Evolutionary conservation across 108 stramenopile genomes (phyloP).

Genomic region (Skeletonema grethae): DNA sequence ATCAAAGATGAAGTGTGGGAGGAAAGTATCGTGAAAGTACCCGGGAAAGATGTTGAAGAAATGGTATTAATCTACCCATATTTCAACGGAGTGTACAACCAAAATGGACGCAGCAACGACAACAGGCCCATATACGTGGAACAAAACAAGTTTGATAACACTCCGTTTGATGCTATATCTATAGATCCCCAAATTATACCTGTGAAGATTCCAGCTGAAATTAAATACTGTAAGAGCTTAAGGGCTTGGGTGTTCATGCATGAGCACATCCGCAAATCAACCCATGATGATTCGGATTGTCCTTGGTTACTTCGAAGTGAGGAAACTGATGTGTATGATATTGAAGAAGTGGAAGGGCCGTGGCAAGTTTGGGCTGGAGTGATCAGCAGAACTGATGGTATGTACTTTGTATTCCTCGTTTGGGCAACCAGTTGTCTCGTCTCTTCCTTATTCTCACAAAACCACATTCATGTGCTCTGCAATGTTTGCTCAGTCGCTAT

Average conservation of each 20-base stretch:
- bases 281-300: conserved; percentile 3
- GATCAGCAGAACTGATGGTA: conserved; percentile 1
- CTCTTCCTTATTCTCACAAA: background rate
- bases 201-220: conserved; percentile 7
- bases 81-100: background rate
- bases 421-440: background rate
- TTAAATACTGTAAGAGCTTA: conserved; percentile 14
- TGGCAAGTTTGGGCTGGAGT: conserved; percentile 9
- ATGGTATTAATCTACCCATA: background rate
- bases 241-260: conserved; percentile 23
- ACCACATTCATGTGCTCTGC: background rate
- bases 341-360: conserved; percentile 1
- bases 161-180: background rate
- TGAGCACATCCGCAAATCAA: conserved; percentile 15
- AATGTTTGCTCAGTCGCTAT: background rate
- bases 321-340: conserved; percentile 11
- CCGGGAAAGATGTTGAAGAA: background rate
- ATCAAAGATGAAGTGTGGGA: conserved; percentile 1
- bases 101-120: conserved; percentile 4
- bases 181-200: background rate
- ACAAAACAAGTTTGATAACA: conserved; percentile 1
- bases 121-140: conserved; percentile 3
- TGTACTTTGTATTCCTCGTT: background rate
- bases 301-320: conserved; percentile 14
- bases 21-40: background rate